Evolutionary conservation across 768 basidiomycete genomes (phyloP), one percentile per base, ranked within the genome.

Genomic region (Cystofilobasidium ferigula): DNA sequence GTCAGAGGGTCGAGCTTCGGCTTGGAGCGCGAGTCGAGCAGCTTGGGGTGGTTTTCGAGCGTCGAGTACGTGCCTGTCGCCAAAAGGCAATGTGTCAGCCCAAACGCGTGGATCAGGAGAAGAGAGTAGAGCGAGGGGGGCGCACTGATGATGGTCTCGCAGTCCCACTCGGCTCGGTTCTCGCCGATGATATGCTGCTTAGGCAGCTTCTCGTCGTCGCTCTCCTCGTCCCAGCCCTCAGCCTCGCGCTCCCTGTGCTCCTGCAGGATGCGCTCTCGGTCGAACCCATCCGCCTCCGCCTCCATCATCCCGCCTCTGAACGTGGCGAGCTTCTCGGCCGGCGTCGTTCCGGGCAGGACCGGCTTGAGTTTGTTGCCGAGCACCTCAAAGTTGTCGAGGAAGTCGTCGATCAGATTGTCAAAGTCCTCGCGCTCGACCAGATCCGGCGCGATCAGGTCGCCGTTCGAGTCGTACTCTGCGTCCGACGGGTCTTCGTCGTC

Each of bases 101-200:
- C 54, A 38, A 24, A 28, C 26, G n/a, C 4, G 36, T 12, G 45
- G n/a, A 38, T 38, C 13, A 30, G 18, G 24, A 35, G 20, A 40
- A 42, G 18, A 54, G 12, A 42, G 24, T n/a, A 28, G 24, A 40
- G 42, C 36, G 26, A 35, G 3, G 20, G 24, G 10, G 16, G 81
- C 88, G 75, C 75, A 94, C 94, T 85, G 2, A 99, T 79, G 43
- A 99, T 87, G 1, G 91, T 95, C 76, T 99, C 93, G 69, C 89
- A 93, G 74, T 99, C 95, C 95, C 95, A 99, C 53, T 84, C 78
- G n/a, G 78, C 75, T 65, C 77, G 74, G 36, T 74, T 71, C 69
- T 87, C 85, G 70, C 86, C 84, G 62, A 84, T 82, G 70, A 84
- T 82, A 57, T 82, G 81, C 70, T 60, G 75, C 67, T 63, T 78